Base-by-base conservation (phyloP, 1,284 basidiomycete species). In the Vanrija pseudolonga region DNA sequence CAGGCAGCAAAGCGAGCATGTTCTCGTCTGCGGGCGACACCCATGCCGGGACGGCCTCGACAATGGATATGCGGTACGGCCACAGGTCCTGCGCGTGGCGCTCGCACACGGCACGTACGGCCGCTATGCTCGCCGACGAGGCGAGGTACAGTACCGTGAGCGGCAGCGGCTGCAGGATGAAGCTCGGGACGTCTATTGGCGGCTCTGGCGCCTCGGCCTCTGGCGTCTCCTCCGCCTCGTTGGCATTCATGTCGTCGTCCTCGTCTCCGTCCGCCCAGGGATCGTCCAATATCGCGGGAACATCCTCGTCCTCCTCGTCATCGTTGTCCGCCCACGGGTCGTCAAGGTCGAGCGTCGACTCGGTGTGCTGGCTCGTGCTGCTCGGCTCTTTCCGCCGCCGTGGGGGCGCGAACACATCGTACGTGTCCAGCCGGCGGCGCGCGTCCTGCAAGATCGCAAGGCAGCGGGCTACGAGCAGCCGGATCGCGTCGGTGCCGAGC, bases 1-100 rank as follows among this genome's bases (percentile, higher is more conserved):
- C 71, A 17, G 90, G 89, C 12, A 94, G 81, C 5, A 94, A 61
- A 20, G 81, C 80, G 20, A 78, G 78, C 63, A 83, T 86, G 39
- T 82, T 76, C 3, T 83, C 77, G 3, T 71, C 66, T 3, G 50
- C 50, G 0, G 90, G 88, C 38, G 83, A 78, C 4, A 80, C 76
- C 75, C 90, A 85, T 59, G 84, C 82, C 18, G 92, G 90, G 51
- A 95, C 82, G 52, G 79, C 80, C 55, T 87, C 82, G 50, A 93
- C 77, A 49, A 95, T 81, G 19, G 73, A 64, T 62, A 88, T 80
- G 41, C 91, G 87, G 65, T 78, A 82, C 3, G 86, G 85, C 82
- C 85, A 89, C 23, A 94, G 73, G 22, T 75, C 68, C 6, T 66
- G 38, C 22, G 75, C 70, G 67, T 91, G 87, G 46, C 83, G 82